A percentile compares a stretch with the other conserved stretches of the same genome.
Evolutionary conservation across 768 basidiomycete species (phyloP).

Genomic region (Pleurotus giganteus): DNA sequence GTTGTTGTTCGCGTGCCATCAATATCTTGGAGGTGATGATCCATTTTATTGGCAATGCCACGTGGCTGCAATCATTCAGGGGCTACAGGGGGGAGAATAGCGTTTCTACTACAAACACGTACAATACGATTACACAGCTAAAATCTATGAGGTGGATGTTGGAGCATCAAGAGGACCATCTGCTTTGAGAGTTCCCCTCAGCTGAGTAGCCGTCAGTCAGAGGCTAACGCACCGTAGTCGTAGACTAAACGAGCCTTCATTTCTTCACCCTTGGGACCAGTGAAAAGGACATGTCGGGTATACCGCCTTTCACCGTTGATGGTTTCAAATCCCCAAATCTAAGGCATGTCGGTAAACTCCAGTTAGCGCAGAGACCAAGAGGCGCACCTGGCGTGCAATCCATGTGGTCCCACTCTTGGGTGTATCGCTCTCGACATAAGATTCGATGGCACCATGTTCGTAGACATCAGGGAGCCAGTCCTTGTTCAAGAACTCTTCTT

Average conservation of each 20-base stretch:
- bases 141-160: not conserved
- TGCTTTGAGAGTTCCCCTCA: not conserved
- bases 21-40: too few species aligned
- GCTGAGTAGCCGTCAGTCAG: not conserved
- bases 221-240: constrained; percentile 55
- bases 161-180: not conserved
- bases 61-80: not conserved
- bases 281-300: constrained; percentile 60
- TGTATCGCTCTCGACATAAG: constrained; percentile 57
- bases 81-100: too few species aligned
- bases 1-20: too few species aligned
- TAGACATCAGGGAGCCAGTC: constrained; percentile 39
- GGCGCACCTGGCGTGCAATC: constrained; percentile 60
- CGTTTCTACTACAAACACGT: too few species aligned
- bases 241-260: constrained; percentile 60
- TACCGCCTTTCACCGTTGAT: constrained; percentile 61
- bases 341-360: not conserved
- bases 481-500: constrained; percentile 40
- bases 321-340: constrained; percentile 66
- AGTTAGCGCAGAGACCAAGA: not conserved
- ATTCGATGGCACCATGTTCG: constrained; percentile 43
- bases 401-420: constrained; percentile 58
- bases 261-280: constrained; percentile 54
- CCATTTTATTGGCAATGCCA: too few species aligned
- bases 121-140: not conserved